Percentiles rank a stretch among this genome's conserved stretches.
Evolutionary conservation across 2,329 filamentous ascomycete species (phyloP).

Genomic region (Fusarium floridanum): DNA sequence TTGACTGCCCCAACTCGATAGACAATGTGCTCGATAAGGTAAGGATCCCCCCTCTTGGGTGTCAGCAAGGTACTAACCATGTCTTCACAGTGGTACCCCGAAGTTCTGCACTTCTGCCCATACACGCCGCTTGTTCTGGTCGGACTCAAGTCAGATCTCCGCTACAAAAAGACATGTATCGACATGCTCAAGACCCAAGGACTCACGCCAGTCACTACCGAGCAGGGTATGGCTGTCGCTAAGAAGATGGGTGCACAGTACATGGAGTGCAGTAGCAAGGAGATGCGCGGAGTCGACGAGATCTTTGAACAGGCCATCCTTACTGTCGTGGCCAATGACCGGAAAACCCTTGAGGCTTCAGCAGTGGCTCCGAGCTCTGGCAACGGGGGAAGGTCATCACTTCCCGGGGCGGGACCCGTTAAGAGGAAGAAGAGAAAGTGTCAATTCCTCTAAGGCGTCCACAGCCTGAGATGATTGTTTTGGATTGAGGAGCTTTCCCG

Average conservation of each 20-base stretch:
- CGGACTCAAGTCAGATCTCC: slow-evolving; percentile 96
- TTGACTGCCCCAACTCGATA: slow-evolving; percentile 97
- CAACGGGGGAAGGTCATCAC: slow-evolving; percentile 54
- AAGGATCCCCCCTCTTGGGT: slow-evolving; percentile 32
- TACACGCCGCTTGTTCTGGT: slow-evolving; percentile 96
- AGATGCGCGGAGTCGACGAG: slow-evolving; percentile 95
- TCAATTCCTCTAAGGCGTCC: slow-evolving; percentile 74
- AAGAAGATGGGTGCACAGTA: slow-evolving; percentile 95
- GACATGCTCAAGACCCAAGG: slow-evolving; percentile 99
- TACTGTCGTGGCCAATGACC: slow-evolving; percentile 86
- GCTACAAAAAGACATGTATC: slow-evolving; percentile 95
- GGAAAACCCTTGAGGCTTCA: slow-evolving; percentile 70
- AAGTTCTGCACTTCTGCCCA: slow-evolving; percentile 98
- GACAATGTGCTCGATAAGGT: slow-evolving; percentile 99
- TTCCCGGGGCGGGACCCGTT: slow-evolving; percentile 61
- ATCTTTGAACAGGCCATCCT: slow-evolving; percentile 94
- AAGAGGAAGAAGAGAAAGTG: slow-evolving; percentile 90
- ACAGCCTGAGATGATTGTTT: slow-evolving; percentile 28
- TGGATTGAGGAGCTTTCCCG: slow-evolving; percentile 33
- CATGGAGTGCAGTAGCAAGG: slow-evolving; percentile 99
- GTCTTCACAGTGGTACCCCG: slow-evolving; percentile 88
- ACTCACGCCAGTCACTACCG: slow-evolving; percentile 90
- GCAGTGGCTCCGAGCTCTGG: slow-evolving; percentile 55
- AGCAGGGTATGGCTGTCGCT: slow-evolving; percentile 89
- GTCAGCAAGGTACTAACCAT: slow-evolving; percentile 8